These are phyloP conservation scores for Macrolepiota albuminosa DNA, from an alignment of 768 basidiomycete species.

Conservation along the genomic window DNA sequence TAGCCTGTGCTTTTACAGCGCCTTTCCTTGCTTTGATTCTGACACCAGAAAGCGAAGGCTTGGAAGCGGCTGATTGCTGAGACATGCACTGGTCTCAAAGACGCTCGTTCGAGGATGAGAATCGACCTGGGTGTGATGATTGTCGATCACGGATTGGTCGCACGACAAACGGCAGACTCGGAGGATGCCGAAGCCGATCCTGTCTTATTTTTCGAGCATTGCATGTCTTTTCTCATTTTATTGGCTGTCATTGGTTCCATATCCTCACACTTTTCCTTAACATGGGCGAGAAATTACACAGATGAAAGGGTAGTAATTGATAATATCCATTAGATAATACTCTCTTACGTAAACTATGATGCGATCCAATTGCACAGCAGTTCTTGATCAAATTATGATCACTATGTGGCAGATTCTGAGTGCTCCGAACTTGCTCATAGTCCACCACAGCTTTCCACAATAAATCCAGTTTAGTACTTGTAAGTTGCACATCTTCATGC, in stretches of 20 bases:
- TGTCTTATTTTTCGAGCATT: no score
- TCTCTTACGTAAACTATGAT: no score
- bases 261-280: no score
- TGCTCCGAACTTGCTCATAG: background rate
- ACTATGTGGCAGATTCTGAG: background rate
- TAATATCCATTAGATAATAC: no score
- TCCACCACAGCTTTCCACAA: background rate
- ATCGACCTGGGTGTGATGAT: background rate
- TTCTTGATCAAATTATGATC: background rate
- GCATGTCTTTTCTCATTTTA: no score
- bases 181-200: constrained; percentile 11
- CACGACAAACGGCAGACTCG: constrained; percentile 2
- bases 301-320: no score
- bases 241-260: no score
- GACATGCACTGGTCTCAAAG: constrained; percentile 65
- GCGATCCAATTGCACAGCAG: background rate
- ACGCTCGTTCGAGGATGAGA: constrained; percentile 14
- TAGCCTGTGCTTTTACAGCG: constrained; percentile 87
- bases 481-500: background rate
- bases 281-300: no score
- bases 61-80: constrained; percentile 78
- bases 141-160: constrained; percentile 4
- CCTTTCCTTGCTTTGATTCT: constrained; percentile 92
- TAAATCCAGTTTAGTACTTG: background rate
- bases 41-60: constrained; percentile 91